Conservation (phyloP, 192 early-diverging fungal species). For the Gonapodya prolifera region DNA sequence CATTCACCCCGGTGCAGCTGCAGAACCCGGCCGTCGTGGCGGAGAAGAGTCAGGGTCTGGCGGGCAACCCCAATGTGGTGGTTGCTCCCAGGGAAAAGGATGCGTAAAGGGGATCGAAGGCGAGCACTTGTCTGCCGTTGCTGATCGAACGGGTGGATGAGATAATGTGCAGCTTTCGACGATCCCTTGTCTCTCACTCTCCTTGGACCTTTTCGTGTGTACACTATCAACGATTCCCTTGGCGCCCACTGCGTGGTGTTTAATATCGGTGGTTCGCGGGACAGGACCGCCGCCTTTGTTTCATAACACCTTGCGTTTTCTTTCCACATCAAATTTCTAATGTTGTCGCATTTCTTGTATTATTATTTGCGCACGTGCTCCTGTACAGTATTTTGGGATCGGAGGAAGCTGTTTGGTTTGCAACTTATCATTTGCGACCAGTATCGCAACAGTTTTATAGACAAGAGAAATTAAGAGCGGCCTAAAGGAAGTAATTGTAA, state of each 20-base stretch:
- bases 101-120: neutral
- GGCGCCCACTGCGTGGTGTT: neutral
- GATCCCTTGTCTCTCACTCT: no score
- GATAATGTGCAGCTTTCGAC: no score
- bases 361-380: neutral
- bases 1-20: neutral
- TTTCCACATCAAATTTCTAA: neutral
- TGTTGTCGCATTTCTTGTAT: neutral
- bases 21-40: neutral
- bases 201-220: no score
- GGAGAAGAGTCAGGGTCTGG: neutral
- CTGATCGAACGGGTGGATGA: no score
- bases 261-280: neutral
- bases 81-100: neutral
- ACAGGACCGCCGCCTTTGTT: neutral
- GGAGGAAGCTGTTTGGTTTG: neutral
- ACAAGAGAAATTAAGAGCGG: neutral
- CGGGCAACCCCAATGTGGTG: slow-evolving; percentile 6
- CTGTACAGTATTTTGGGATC: neutral
- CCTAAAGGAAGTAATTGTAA: no score
- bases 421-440: no score
- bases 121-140: neutral
- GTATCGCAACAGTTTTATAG: neutral
- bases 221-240: no score
- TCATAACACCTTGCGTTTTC: neutral